These are phyloP conservation scores for Lolium perenne DNA, from an alignment of 176 grass and related monocot species.

Conservation along the genomic window DNA sequence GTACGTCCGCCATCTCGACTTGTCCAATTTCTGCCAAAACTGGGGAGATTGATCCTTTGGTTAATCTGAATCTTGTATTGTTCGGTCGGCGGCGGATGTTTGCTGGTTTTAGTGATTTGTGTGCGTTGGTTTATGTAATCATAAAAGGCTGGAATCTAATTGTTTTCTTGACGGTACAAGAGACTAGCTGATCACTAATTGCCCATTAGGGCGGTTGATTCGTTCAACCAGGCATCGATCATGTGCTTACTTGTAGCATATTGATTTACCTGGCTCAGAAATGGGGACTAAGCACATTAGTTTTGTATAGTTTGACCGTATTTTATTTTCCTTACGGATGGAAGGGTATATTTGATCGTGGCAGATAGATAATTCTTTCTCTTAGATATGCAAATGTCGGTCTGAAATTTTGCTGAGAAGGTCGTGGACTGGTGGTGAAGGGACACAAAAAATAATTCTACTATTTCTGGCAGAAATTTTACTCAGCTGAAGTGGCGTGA, in stretches of 20 bases:
- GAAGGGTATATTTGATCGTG: not conserved
- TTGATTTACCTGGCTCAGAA: constrained; percentile 10
- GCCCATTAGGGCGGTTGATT: constrained; percentile 17
- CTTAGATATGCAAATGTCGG: not conserved
- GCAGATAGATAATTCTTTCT: not conserved
- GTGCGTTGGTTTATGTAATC: not conserved
- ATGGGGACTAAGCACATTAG: not conserved
- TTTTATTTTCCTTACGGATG: not conserved
- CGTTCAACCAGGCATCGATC: not conserved
- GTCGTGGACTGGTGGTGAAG: not conserved
- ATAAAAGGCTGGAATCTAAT: not conserved
- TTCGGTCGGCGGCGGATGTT: constrained; percentile 13
- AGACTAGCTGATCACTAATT: constrained; percentile 13
- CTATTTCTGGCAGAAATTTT: not conserved
- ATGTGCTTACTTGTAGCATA: not conserved
- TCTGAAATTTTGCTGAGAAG: constrained; percentile 20
- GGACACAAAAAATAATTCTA: not conserved
- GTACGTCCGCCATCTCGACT: constrained; percentile 23
- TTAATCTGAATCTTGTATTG: constrained; percentile 12
- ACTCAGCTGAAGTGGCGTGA: not conserved
- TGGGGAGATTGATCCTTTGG: not conserved
- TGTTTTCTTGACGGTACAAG: not conserved
- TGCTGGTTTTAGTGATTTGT: not conserved
- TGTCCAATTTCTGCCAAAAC: not conserved
- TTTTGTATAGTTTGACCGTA: constrained; percentile 4